A percentile compares a stretch with the other conserved stretches of the same genome.
Evolutionary conservation across 768 basidiomycete species (phyloP).

Genomic region (Pisolithus microcarpus): DNA sequence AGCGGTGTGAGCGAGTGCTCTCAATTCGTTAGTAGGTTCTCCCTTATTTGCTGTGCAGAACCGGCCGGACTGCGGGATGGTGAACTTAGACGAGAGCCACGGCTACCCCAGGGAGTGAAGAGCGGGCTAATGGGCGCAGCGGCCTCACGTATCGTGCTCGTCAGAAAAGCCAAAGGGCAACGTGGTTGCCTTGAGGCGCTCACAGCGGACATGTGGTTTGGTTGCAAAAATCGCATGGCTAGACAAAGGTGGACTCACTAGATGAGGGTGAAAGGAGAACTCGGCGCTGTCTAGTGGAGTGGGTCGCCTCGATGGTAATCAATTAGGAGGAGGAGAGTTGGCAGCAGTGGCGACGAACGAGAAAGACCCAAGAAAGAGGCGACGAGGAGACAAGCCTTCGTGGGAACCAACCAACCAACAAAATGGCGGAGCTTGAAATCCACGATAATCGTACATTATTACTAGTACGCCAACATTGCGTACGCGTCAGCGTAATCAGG

Average conservation of each 20-base stretch:
- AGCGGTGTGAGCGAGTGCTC: conserved; percentile 22
- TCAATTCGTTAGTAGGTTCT: conserved; percentile 29
- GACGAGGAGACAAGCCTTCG: conserved; percentile 36
- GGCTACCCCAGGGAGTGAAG: not conserved
- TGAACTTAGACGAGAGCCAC: not conserved
- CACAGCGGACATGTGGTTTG: conserved; percentile 7
- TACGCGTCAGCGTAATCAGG: not conserved
- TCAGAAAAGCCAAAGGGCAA: conserved; percentile 10
- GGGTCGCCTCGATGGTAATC: not conserved
- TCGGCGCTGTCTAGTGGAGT: conserved; percentile 10
- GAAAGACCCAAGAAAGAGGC: conserved; percentile 22
- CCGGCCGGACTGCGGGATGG: conserved; percentile 1
- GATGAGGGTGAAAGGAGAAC: conserved; percentile 6
- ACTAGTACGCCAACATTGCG: not conserved
- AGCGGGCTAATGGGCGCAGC: conserved; percentile 2
- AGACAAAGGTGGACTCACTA: conserved; percentile 18
- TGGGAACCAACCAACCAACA: conserved; percentile 23
- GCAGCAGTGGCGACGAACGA: conserved; percentile 10
- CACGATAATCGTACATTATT: conserved; percentile 7
- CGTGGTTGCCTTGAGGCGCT: conserved; percentile 27
- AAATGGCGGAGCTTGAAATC: conserved; percentile 43
- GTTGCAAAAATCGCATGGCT: conserved; percentile 1
- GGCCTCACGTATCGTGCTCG: conserved; percentile 2
- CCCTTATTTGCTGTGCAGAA: conserved; percentile 4
- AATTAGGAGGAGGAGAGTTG: conserved; percentile 20